Evolutionary conservation across 2,329 filamentous ascomycete genomes (phyloP), one percentile per base, ranked within the genome.

Genomic region (Rutstroemia sp.): DNA sequence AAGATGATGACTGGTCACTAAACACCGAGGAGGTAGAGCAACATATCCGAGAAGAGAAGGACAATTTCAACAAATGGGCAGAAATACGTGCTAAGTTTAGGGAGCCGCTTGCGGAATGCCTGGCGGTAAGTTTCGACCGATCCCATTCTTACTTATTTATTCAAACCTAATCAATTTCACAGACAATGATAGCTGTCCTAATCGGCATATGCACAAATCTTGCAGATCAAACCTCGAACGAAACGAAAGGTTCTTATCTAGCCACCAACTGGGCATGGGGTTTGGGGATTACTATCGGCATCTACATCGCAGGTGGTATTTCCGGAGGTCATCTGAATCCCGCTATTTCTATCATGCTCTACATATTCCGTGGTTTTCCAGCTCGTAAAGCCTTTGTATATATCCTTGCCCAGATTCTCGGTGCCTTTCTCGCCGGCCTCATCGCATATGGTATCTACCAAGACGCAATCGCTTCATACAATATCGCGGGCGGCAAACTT

Each of bases 291-390:
- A 83, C 81, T 75, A 70, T 75, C 25, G 75, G 68, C 14, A 75
- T 77, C 59, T 76, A 76, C 58, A 71, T 76, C 30, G 73, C 71
- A 19, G 74, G 74, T 71, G 75, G 74, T 53, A 71, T 76, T 14
- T 76, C 74, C 9, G 74, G 75, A 54, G 75, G 73, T 4, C 74
- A 76, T 53, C 67, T 76, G 23, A 76, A 76, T 50, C 75, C 74
- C 0, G 67, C 70, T 8, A 69, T 76, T 34, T 75, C 73, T 3
- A 64, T 72, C 2, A 72, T 75, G 68, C 65, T 76, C 6, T 76
- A 70, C 65, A 71, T 77, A 59, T 79, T 73, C 62, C 75, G 77
- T 39, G 77, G 77, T 1, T 79, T 82, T 34, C 79, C 79, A 0
- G 74, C 76, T 62, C 67, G 72, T 8, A 77, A 79, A 67, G 73